Percentiles rank a stretch among this genome's conserved stretches.
phyloP scores from a whole-genome alignment of 2,329 filamentous ascomycete species.

The Aureobasidium vineae region DNA sequence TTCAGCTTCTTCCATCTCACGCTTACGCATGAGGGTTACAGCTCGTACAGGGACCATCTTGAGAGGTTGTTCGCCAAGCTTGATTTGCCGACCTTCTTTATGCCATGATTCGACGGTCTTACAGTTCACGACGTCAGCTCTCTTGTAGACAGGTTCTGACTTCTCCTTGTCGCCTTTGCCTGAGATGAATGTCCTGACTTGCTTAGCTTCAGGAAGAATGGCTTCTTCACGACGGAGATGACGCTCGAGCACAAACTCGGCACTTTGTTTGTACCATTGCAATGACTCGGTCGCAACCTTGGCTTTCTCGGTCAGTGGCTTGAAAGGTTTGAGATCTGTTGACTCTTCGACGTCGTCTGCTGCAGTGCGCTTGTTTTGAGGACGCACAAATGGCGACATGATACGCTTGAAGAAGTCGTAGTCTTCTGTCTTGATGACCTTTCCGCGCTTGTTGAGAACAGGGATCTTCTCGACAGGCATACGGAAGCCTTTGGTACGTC shows the following conservation, averaged over 20 bases:
- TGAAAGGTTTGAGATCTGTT: conserved; percentile 70
- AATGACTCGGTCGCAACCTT: conserved; percentile 57
- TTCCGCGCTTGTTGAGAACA: conserved; percentile 72
- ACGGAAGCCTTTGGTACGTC: conserved; percentile 82
- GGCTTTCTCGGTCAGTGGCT: conserved; percentile 58
- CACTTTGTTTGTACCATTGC: conserved; percentile 82
- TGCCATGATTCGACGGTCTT: conserved; percentile 97
- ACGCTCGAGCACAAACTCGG: conserved; percentile 79
- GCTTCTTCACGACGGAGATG: conserved; percentile 93
- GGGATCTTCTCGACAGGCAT: conserved; percentile 77
- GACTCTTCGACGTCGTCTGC: conserved; percentile 77
- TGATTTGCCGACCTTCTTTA: conserved; percentile 82
- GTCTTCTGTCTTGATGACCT: conserved; percentile 70
- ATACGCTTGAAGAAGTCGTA: conserved; percentile 86
- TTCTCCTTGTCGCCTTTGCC: conserved; percentile 71
- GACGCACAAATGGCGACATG: conserved; percentile 68
- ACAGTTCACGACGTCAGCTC: conserved; percentile 77
- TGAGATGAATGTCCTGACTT: conserved; percentile 71
- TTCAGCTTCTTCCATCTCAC: conserved; percentile 84
- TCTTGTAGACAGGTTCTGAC: conserved; percentile 75
- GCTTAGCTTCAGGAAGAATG: conserved; percentile 63
- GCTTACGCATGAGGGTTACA: conserved; percentile 80
- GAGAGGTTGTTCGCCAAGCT: conserved; percentile 67
- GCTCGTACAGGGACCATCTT: conserved; percentile 89
- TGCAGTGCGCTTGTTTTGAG: conserved; percentile 57